Evolutionary conservation across 129 eudicot genomes (phyloP), one percentile per base, ranked within the genome.

Genomic region (Lactuca sativa): DNA sequence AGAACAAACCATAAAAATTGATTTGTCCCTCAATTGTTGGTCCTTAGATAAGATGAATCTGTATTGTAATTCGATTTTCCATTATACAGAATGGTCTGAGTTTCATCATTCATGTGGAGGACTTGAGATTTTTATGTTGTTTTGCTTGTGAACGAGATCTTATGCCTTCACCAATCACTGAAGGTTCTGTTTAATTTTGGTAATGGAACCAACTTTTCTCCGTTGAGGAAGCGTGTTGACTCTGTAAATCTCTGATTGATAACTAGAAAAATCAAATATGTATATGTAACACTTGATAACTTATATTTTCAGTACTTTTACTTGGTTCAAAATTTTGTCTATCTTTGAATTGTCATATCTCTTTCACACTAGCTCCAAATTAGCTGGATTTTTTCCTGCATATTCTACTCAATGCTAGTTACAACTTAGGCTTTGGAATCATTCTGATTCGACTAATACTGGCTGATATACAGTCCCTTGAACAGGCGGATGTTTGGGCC

Each of bases 101-200:
- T 71, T 59, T 59, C 6, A 49, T 48, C 38, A 60, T 59, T 59
- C 6, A 49, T n/a, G n/a, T n/a, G n/a, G n/a, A n/a, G n/a, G n/a
- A n/a, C n/a, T n/a, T n/a, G n/a, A n/a, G n/a, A n/a, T n/a, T n/a
- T 48, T 32, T 12, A 62, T 52, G 62, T 51, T 60, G 55, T 9
- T 54, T 73, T 54, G 58, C 38, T 55, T n/a, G n/a, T n/a, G n/a
- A n/a, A n/a, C n/a, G n/a, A n/a, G n/a, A n/a, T n/a, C n/a, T 61
- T 15, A 60, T 61, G 66, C 49, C 43, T 59, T 59, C 64, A 12
- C 11, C 40, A 37, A 59, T 59, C 64, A 59, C 43, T 13, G 10
- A 58, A 30, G 40, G 10, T 31, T 32, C 36, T 14, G 16, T 36
- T 36, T 61, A 15, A 48, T 7, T 34, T 2, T 61, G 62, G 62